A percentile compares a stretch with the other conserved stretches of the same genome.
Evolutionary conservation across 768 basidiomycete genomes (phyloP).

Genomic region (Dentipellis fragilis): DNA sequence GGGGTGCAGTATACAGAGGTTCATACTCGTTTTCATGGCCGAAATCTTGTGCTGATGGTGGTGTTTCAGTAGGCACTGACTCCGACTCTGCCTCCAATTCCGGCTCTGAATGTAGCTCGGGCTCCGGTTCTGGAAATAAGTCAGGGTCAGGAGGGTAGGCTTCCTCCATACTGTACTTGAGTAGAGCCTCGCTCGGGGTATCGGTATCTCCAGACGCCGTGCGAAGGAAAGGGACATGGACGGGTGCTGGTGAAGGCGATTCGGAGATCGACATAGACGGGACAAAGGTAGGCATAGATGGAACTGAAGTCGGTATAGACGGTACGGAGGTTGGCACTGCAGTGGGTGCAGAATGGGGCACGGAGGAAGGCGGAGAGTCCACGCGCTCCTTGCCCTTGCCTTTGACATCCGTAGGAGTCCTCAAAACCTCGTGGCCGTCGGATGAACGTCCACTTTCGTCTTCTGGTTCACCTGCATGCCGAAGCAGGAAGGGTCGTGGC

Average conservation of each 20-base stretch:
- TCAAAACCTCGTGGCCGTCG: neutral
- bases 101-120: neutral
- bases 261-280: neutral
- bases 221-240: conserved; percentile 7
- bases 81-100: neutral
- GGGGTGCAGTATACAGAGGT: too few species aligned
- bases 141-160: neutral
- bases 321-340: neutral
- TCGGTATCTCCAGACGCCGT: conserved; percentile 4
- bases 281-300: neutral
- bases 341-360: too few species aligned
- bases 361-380: neutral
- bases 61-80: neutral
- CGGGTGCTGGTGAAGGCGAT: conserved; percentile 3
- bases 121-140: neutral
- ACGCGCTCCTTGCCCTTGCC: neutral
- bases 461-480: neutral
- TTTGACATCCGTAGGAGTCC: neutral
- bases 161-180: conserved; percentile 7
- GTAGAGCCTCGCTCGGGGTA: conserved; percentile 8
- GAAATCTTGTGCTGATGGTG: too few species aligned
- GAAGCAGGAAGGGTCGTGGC: neutral
- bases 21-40: too few species aligned
- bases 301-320: neutral
- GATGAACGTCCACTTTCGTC: neutral